Conservation (phyloP, 495 filamentous ascomycete species). For the Pyrenula massariospora region DNA sequence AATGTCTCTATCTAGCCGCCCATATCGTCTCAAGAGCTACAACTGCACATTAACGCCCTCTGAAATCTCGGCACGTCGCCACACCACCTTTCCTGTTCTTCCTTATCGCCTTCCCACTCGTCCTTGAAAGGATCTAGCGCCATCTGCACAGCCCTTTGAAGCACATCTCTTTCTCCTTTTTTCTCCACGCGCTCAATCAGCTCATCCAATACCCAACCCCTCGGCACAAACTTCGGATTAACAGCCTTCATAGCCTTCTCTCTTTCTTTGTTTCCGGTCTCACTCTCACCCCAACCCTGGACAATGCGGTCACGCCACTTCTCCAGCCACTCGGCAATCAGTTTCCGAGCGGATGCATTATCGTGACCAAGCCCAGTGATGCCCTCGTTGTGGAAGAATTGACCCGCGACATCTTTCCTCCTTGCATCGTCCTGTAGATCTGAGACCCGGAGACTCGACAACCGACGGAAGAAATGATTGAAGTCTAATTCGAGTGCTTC, state of each 20-base stretch:
- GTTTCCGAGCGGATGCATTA: constrained; percentile 37
- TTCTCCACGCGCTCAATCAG: constrained; percentile 80
- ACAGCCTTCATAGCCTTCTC: constrained; percentile 63
- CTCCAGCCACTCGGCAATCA: constrained; percentile 64
- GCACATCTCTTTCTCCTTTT: constrained; percentile 65
- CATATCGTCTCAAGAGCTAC: constrained; percentile 44
- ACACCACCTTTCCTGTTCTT: constrained; percentile 73
- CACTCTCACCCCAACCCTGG: constrained; percentile 49
- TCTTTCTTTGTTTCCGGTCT: constrained; percentile 29
- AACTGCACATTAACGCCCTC: constrained; percentile 85
- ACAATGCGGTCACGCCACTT: constrained; percentile 55
- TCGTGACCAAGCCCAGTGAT: constrained; percentile 45
- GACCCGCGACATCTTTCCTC: constrained; percentile 40
- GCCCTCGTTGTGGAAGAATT: constrained; percentile 64
- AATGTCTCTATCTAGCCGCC: too few species aligned
- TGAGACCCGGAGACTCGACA: constrained; percentile 44
- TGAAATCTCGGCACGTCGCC: constrained; percentile 71
- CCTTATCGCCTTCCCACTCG: constrained; percentile 53
- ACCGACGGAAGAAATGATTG: constrained; percentile 76
- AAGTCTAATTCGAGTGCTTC: constrained; percentile 77
- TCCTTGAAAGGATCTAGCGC: constrained; percentile 75
- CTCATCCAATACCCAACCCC: constrained; percentile 89
- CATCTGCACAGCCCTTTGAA: constrained; percentile 67
- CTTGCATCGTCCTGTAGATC: constrained; percentile 49
- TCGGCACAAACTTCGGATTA: constrained; percentile 85